Conservation (phyloP, 2,329 filamentous ascomycete genomes). For the Beauveria asiatica region DNA sequence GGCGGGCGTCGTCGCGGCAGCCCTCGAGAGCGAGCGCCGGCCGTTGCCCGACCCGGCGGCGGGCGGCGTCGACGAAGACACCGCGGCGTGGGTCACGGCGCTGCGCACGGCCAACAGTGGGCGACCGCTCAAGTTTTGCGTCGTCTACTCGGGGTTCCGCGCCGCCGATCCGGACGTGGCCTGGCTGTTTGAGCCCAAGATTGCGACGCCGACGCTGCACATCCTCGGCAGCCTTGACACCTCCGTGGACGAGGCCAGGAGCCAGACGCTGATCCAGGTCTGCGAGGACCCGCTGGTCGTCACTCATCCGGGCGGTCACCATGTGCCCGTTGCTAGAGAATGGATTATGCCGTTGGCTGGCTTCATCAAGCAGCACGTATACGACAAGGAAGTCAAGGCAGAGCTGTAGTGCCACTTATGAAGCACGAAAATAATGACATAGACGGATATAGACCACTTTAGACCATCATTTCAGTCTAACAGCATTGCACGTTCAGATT, state of each 20-base stretch:
- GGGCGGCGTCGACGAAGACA: slow-evolving; percentile 16
- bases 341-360: slow-evolving; percentile 68
- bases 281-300: slow-evolving; percentile 48
- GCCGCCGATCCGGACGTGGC: slow-evolving; percentile 52
- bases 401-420: slow-evolving; percentile 13
- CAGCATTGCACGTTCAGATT: not conserved
- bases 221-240: slow-evolving; percentile 78
- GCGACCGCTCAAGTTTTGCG: slow-evolving; percentile 55
- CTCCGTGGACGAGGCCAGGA: slow-evolving; percentile 73
- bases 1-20: slow-evolving; percentile 61
- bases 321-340: slow-evolving; percentile 75
- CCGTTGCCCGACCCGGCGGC: slow-evolving; percentile 19
- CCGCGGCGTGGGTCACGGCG: slow-evolving; percentile 33
- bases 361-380: slow-evolving; percentile 49
- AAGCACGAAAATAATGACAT: not conserved
- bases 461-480: not conserved
- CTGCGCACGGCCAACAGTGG: slow-evolving; percentile 42
- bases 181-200: slow-evolving; percentile 61
- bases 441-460: slow-evolving; percentile 12
- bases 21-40: slow-evolving; percentile 49
- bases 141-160: slow-evolving; percentile 71
- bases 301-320: slow-evolving; percentile 82
- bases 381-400: slow-evolving; percentile 20
- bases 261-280: slow-evolving; percentile 55
- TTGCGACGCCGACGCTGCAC: slow-evolving; percentile 71